Percentiles rank a stretch among this genome's conserved stretches.
Evolutionary conservation across 768 basidiomycete species (phyloP).

Genomic region (Hirschioporus abietinus): DNA sequence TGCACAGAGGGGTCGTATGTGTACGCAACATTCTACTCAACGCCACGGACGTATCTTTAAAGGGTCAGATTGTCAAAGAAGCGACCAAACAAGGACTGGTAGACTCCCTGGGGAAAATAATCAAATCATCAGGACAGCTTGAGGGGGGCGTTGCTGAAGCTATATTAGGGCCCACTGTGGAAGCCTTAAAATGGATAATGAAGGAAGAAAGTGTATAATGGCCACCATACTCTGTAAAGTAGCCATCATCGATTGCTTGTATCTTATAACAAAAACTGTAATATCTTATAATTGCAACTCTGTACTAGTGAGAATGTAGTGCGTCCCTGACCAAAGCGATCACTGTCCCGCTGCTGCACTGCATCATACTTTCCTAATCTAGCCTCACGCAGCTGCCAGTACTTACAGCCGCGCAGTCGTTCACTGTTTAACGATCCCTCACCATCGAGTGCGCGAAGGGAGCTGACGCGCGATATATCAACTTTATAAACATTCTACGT

Average conservation of each 20-base stretch:
- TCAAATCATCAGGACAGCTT: constrained; percentile 33
- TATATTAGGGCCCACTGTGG: constrained; percentile 43
- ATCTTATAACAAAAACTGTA: too few species aligned
- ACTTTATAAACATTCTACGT: background rate
- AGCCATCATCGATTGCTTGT: too few species aligned
- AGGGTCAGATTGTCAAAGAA: constrained; percentile 43
- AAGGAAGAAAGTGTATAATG: constrained; percentile 12
- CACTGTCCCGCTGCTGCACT: background rate
- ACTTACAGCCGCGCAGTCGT: background rate
- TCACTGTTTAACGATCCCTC: background rate
- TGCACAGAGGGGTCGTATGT: constrained; percentile 78
- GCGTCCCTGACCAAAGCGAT: background rate
- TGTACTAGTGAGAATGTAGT: too few species aligned
- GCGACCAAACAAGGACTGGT: constrained; percentile 50
- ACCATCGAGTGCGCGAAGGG: background rate
- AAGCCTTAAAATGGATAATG: constrained; percentile 41
- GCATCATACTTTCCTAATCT: background rate
- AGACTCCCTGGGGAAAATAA: constrained; percentile 42
- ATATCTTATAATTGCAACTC: too few species aligned
- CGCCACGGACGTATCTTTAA: constrained; percentile 32
- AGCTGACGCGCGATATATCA: background rate
- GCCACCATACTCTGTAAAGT: too few species aligned
- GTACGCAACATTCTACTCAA: constrained; percentile 56
- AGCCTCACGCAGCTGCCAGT: background rate
- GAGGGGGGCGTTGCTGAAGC: constrained; percentile 27